A percentile compares a stretch with the other conserved stretches of the same genome.
phyloP scores from a whole-genome alignment of 768 basidiomycete species.

The Boletus edulis region DNA sequence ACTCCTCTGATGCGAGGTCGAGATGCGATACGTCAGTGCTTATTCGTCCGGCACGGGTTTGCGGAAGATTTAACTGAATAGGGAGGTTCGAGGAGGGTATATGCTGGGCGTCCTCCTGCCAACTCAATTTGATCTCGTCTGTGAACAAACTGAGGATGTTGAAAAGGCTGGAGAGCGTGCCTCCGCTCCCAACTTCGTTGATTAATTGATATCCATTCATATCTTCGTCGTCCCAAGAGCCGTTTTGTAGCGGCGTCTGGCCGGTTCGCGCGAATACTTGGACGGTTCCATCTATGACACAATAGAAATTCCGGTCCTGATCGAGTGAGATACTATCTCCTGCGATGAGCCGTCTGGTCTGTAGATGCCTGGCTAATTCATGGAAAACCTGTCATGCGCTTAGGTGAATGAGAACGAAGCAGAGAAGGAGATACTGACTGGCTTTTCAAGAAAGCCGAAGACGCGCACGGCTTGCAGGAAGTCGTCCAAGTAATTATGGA shows the following conservation, averaged over 20 bases:
- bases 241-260: constrained; percentile 46
- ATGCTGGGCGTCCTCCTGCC: constrained; percentile 64
- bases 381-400: constrained; percentile 73
- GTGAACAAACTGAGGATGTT: constrained; percentile 97
- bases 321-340: constrained; percentile 92
- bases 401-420: neutral
- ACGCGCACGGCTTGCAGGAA: constrained; percentile 95
- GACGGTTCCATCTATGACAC: constrained; percentile 96
- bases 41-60: constrained; percentile 36
- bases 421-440: constrained; percentile 48
- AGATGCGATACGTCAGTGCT: constrained; percentile 67
- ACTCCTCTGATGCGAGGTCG: constrained; percentile 38
- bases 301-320: constrained; percentile 94
- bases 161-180: constrained; percentile 93
- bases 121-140: constrained; percentile 87
- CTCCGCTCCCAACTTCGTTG: constrained; percentile 95
- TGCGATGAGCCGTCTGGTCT: constrained; percentile 92
- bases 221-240: constrained; percentile 77
- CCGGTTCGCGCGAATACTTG: constrained; percentile 85
- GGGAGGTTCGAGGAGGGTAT: constrained; percentile 27
- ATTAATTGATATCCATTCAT: constrained; percentile 96
- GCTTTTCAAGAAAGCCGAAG: constrained; percentile 96
- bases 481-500: constrained; percentile 97
- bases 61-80: constrained; percentile 20
- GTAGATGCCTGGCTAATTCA: constrained; percentile 92